Evolutionary conservation across 805 yeast genomes (phyloP).

Genomic region (Hanseniaspora nectarophila): DNA sequence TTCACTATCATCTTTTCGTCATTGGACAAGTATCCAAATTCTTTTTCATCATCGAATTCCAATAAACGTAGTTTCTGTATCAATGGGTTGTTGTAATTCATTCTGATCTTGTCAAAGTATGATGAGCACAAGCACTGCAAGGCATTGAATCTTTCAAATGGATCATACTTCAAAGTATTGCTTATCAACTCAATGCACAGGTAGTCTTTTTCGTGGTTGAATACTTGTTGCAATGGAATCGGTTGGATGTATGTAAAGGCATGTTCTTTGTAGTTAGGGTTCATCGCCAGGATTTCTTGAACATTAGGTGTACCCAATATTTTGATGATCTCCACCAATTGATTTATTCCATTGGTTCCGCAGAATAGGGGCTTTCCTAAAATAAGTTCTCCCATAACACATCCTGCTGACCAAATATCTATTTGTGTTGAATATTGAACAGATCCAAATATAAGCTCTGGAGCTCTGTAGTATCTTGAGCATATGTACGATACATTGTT

Average conservation of each 20-base stretch:
- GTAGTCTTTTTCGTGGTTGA: conserved; percentile 37
- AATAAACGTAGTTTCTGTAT: conserved; percentile 22
- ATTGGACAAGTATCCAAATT: conserved; percentile 23
- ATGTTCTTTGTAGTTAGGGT: conserved; percentile 94
- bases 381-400: conserved; percentile 94
- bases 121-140: conserved; percentile 26
- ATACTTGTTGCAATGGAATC: conserved; percentile 57
- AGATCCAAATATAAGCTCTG: conserved; percentile 94
- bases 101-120: conserved; percentile 27
- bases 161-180: conserved; percentile 54
- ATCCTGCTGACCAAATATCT: conserved; percentile 95
- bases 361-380: conserved; percentile 96
- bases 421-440: conserved; percentile 92
- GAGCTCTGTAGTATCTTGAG: conserved; percentile 93
- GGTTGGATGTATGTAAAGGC: conserved; percentile 82
- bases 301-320: conserved; percentile 89
- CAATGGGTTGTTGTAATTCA: conserved; percentile 19
- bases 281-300: conserved; percentile 87
- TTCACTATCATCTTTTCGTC: conserved; percentile 24
- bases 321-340: conserved; percentile 89
- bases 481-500: conserved; percentile 95
- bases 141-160: conserved; percentile 51
- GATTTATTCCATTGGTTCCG: conserved; percentile 96
- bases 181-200: conserved; percentile 45
- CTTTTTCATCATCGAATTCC: conserved; percentile 23